Evolutionary conservation across 495 filamentous ascomycete species (phyloP), one percentile per base, ranked within the genome.

Genomic region (Friedmanniomyces endolithicus): DNA sequence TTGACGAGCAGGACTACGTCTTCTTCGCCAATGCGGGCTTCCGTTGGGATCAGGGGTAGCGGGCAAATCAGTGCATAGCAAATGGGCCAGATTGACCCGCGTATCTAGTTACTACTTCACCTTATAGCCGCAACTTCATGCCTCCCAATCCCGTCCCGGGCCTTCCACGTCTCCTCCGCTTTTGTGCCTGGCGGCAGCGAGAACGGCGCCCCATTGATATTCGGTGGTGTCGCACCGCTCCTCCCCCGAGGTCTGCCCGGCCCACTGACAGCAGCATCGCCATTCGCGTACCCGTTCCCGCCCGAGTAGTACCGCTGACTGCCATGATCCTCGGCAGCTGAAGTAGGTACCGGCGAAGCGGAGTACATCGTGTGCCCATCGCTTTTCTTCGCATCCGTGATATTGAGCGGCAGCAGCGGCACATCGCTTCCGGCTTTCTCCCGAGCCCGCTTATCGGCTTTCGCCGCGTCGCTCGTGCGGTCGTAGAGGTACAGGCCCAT

Each of bases 401-500:
- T 67, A 54, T 71, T 82, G 40, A 89, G 67, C 6, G 90, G 92
- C 20, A 96, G 73, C 12, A 96, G 69, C 8, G 80, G 69, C n/a
- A 78, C 75, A 23, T 73, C 76, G 0, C 74, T 74, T 45, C 81
- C 82, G 43, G 75, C 70, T 45, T 80, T 75, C 52, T 79, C 61
- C 47, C 79, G 77, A 7, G 80, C 78, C 50, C 72, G 71, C 52
- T 83, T 82, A 61, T 97, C 89, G 33, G 86, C 87, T 64, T 87
- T 85, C 60, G 85, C 83, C 51, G 84, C 85, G 64, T 90, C 84
- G 59, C 78, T 85, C 33, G 88, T 95, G 44, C 94, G 82, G 68
- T 99, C 94, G 65, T 99, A 99, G 34, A 99, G 78, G 63, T 97
- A 99, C 9, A 99, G 76, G 0, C 92, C 92, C 40, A 95, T 58